These are phyloP conservation scores for Colletotrichum costaricense DNA, from an alignment of 2,329 filamentous ascomycete species.

Conservation along the genomic window DNA sequence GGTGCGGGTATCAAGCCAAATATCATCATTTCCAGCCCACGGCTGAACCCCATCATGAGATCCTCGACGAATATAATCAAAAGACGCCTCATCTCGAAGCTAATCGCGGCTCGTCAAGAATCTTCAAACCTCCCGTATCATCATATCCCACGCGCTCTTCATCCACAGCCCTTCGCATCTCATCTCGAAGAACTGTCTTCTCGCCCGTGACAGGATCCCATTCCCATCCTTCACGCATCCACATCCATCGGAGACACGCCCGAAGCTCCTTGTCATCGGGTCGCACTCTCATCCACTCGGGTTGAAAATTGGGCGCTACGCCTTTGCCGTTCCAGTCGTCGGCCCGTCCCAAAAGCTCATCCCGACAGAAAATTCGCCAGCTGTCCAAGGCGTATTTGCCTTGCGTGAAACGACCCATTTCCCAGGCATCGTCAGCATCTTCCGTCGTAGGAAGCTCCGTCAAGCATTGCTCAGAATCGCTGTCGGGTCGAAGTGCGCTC, in stretches of 20 bases:
- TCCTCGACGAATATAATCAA: background rate
- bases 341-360: slow-evolving; percentile 75
- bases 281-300: slow-evolving; percentile 90
- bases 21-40: slow-evolving; percentile 7
- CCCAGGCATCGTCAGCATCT: slow-evolving; percentile 69
- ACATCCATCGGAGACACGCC: slow-evolving; percentile 90
- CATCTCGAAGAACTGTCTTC: slow-evolving; percentile 61
- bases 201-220: slow-evolving; percentile 83
- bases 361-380: slow-evolving; percentile 94
- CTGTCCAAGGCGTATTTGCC: slow-evolving; percentile 88
- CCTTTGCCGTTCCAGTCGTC: slow-evolving; percentile 73
- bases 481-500: background rate
- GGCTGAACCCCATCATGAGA: background rate
- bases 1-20: slow-evolving; percentile 29
- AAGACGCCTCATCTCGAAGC: background rate
- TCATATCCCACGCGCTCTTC: slow-evolving; percentile 69
- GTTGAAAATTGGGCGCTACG: slow-evolving; percentile 69
- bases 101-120: slow-evolving; percentile 40
- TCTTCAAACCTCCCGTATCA: slow-evolving; percentile 58
- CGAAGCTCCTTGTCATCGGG: slow-evolving; percentile 90
- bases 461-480: slow-evolving; percentile 9
- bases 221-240: slow-evolving; percentile 85
- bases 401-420: slow-evolving; percentile 86
- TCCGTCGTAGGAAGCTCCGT: slow-evolving; percentile 13
- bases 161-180: slow-evolving; percentile 67